Evolutionary conservation across 108 stramenopile genomes (phyloP), one percentile per base, ranked within the genome.

Genomic region (Chaetoceros muelleri): DNA sequence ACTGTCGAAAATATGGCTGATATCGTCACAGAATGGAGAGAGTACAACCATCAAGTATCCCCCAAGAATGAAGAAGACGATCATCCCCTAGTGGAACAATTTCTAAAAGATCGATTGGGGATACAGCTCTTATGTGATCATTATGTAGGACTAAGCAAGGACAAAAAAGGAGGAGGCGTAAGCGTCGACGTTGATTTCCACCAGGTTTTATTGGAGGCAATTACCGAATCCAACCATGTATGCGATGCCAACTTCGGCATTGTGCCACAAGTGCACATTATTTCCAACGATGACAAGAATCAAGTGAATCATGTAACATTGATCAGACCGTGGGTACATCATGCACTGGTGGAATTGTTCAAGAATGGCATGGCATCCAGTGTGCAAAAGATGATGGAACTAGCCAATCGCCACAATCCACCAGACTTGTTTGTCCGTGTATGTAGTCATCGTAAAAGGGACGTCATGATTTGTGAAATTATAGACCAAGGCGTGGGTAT

Each of bases 321-420:
- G 27, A 77, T 90, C 24, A 80, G 82, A 8, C 76, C 88, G 8
- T 90, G 88, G 88, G 31, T 82, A 24, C 82, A 84, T 67, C 81
- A 85, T 62, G 68, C 76, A 1, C 51, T 90, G 31, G 82, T 90
- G 22, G 88, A 90, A 72, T 45, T 90, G 7, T 52, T 76, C 5
- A 90, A 90, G 50, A 90, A 90, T 70, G 71, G 71, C 44, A 81
- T 85, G 78, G 70, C 72, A 10, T 68, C 81, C 3, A 77, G 70
- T 17, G 68, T 86, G 16, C 65, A 80, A 53, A 21, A 40, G n/a
- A n/a, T n/a, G n/a, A n/a, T n/a, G n/a, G n/a, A n/a, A n/a, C n/a
- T n/a, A n/a, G n/a, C n/a, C n/a, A n/a, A n/a, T n/a, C n/a, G n/a
- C n/a, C n/a, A n/a, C n/a, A n/a, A n/a, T n/a, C n/a, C n/a, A n/a